Conservation (phyloP, 78 protist genomes). For the Guillardia theta region DNA sequence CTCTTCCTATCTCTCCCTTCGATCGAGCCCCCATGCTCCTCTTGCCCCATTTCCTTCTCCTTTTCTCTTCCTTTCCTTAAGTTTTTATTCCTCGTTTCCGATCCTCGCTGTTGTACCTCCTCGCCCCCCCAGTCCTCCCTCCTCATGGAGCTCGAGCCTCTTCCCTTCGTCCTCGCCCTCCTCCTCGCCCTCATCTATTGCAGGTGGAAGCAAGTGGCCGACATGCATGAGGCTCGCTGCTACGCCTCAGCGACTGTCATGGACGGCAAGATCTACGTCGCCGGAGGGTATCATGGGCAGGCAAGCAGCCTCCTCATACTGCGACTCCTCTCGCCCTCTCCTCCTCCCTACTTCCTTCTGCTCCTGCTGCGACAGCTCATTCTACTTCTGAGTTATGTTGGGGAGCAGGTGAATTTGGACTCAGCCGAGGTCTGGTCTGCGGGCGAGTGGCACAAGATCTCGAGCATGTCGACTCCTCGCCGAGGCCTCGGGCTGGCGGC, state of each 20-base stretch:
- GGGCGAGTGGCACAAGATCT: background rate
- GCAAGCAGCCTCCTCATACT: background rate
- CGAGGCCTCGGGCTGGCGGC: background rate
- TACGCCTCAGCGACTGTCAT: background rate
- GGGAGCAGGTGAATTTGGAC: background rate
- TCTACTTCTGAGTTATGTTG: no score
- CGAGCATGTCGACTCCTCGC: background rate
- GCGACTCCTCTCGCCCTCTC: background rate
- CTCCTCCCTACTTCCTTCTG: background rate
- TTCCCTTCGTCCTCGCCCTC: background rate
- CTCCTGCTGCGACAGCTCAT: no score
- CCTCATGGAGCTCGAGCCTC: background rate
- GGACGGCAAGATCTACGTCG: background rate
- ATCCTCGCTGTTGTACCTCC: background rate
- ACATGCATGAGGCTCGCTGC: slow-evolving; percentile 19
- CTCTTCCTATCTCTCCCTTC: background rate
- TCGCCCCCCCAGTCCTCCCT: background rate
- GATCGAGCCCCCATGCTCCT: background rate
- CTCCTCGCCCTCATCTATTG: background rate
- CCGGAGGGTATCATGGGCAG: background rate
- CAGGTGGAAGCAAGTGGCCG: background rate
- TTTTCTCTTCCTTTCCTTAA: background rate
- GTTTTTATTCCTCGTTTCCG: background rate
- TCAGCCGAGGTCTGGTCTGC: background rate
- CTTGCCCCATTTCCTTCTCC: background rate